Conservation (phyloP, 2,329 filamentous ascomycete genomes). For the Penicillium fuscoglaucum region DNA sequence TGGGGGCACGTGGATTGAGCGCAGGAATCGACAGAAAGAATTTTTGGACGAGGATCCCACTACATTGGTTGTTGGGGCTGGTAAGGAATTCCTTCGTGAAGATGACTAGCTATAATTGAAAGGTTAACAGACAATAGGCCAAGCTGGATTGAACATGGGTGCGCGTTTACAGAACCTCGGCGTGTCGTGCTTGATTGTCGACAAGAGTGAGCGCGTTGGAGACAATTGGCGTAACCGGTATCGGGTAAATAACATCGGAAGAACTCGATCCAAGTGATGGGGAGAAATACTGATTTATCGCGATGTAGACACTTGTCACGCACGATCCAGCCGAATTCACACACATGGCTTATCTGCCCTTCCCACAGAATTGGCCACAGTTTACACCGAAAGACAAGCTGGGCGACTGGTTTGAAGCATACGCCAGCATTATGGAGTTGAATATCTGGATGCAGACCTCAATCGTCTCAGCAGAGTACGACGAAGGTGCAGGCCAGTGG, state of each 20-base stretch:
- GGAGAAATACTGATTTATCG: background rate
- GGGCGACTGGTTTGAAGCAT: slow-evolving; percentile 51
- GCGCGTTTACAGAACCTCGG: slow-evolving; percentile 45
- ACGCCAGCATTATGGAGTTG: slow-evolving; percentile 52
- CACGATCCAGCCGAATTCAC: slow-evolving; percentile 46
- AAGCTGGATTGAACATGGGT: slow-evolving; percentile 45
- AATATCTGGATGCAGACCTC: slow-evolving; percentile 48
- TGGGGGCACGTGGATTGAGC: slow-evolving; percentile 41
- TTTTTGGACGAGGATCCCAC: slow-evolving; percentile 40
- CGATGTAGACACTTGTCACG: slow-evolving; percentile 26
- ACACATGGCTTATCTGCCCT: slow-evolving; percentile 42
- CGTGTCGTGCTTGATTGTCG: slow-evolving; percentile 46
- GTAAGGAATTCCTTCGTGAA: slow-evolving; percentile 21
- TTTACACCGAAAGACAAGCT: slow-evolving; percentile 52
- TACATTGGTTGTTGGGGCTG: slow-evolving; percentile 46
- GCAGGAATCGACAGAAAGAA: slow-evolving; percentile 33
- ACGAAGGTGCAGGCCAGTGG: slow-evolving; percentile 43
- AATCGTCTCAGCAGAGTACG: slow-evolving; percentile 43
- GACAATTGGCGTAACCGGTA: slow-evolving; percentile 56
- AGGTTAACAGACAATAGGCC: slow-evolving; percentile 31
- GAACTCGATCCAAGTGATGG: background rate
- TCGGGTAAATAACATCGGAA: slow-evolving; percentile 28
- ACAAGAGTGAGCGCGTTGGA: slow-evolving; percentile 48
- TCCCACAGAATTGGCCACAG: slow-evolving; percentile 45
- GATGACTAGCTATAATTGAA: background rate